Evolutionary conservation across 2,329 filamentous ascomycete species (phyloP).

Genomic region (Tolypocladium ophioglossoides): DNA sequence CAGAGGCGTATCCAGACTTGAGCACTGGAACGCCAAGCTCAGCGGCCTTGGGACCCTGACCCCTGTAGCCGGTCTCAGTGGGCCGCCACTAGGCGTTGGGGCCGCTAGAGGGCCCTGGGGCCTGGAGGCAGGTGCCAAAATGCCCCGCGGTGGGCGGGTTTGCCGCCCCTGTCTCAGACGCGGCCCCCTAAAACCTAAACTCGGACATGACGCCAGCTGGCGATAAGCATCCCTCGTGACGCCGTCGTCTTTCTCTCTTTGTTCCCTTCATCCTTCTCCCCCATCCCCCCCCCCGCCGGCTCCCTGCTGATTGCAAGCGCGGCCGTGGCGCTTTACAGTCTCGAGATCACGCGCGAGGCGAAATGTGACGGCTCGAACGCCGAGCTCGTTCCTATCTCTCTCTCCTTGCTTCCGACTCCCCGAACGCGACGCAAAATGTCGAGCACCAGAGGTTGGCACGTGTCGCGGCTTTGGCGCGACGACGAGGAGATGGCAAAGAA

Average conservation of each 20-base stretch:
- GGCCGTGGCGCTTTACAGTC: not conserved
- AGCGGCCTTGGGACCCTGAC: not conserved
- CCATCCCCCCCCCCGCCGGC: not conserved
- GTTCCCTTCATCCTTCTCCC: not conserved
- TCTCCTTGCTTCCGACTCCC: not conserved
- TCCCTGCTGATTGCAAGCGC: not conserved
- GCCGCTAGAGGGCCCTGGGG: not conserved
- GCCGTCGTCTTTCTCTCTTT: not conserved
- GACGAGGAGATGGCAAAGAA: conserved; percentile 50
- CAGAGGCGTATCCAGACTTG: not conserved
- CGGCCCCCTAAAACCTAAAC: too few relatives aligned
- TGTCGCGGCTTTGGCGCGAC: conserved; percentile 28
- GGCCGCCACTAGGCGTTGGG: not conserved
- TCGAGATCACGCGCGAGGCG: not conserved
- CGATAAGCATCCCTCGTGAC: not conserved
- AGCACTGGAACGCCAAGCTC: not conserved
- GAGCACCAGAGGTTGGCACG: conserved; percentile 1
- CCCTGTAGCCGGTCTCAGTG: not conserved
- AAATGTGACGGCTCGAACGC: not conserved
- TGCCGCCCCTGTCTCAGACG: too few relatives aligned
- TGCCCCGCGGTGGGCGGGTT: not conserved
- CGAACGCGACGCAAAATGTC: conserved; percentile 1
- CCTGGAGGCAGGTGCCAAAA: not conserved
- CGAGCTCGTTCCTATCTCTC: not conserved
- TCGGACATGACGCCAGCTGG: not conserved